These are phyloP conservation scores for Tritrichomonas foetus DNA, from an alignment of 208 protist genomes.

Conservation along the genomic window DNA sequence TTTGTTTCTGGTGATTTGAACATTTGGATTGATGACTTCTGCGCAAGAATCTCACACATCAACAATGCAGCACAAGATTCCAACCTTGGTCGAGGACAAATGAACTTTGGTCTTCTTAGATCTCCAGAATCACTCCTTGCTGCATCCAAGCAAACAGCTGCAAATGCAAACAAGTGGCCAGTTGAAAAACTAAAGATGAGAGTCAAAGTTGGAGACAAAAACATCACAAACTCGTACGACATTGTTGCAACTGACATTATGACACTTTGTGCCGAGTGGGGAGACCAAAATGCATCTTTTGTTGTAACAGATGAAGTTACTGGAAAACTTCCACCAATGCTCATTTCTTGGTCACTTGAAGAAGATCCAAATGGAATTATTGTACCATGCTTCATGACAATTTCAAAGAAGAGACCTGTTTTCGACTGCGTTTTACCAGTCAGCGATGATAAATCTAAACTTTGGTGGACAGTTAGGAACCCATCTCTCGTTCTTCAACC, in stretches of 20 bases:
- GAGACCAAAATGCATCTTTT: background rate
- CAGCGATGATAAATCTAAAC: background rate
- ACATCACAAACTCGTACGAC: background rate
- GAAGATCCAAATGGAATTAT: background rate
- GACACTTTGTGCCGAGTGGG: background rate
- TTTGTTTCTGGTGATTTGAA: background rate
- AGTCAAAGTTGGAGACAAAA: background rate
- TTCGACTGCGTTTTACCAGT: background rate
- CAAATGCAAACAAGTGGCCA: slow-evolving; percentile 19
- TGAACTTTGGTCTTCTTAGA: background rate
- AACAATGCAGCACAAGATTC: background rate
- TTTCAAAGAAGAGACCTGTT: background rate
- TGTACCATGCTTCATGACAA: slow-evolving; percentile 2
- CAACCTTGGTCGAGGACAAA: background rate
- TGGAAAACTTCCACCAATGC: background rate
- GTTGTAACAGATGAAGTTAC: background rate
- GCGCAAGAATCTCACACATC: background rate
- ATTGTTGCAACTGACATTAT: background rate
- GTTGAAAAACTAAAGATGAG: slow-evolving; percentile 3
- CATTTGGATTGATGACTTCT: slow-evolving; percentile 29
- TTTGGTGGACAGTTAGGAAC: background rate
- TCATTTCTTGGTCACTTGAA: background rate
- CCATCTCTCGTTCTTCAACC: background rate
- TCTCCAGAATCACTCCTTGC: background rate
- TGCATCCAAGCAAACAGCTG: background rate